phyloP scores from a whole-genome alignment of 2,329 filamentous ascomycete species.

The Fusarium acutatum region DNA sequence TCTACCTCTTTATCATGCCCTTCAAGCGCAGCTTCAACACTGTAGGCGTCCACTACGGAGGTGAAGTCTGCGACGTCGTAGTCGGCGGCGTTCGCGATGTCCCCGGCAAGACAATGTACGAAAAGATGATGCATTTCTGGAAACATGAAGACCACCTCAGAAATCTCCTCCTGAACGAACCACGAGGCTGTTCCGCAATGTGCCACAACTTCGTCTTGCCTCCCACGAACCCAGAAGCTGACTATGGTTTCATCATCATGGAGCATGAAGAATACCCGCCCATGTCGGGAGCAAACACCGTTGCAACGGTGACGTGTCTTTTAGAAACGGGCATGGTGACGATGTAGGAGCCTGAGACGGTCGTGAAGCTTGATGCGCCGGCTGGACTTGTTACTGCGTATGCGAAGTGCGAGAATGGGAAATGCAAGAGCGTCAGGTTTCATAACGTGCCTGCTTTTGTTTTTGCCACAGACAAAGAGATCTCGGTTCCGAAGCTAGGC shows the following conservation, averaged over 20 bases:
- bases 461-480: conserved; percentile 18
- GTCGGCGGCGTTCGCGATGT: conserved; percentile 29
- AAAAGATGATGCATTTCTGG: conserved; percentile 30
- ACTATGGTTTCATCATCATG: conserved; percentile 36
- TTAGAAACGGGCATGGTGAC: conserved; percentile 29
- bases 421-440: conserved; percentile 29
- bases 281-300: conserved; percentile 31
- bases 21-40: conserved; percentile 32
- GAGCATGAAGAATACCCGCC: conserved; percentile 32
- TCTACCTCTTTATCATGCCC: not conserved
- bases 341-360: conserved; percentile 28
- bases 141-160: conserved; percentile 22
- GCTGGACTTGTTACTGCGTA: conserved; percentile 26
- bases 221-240: conserved; percentile 22
- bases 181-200: conserved; percentile 25
- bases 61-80: conserved; percentile 33
- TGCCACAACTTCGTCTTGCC: conserved; percentile 27
- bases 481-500: conserved; percentile 10
- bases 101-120: conserved; percentile 26
- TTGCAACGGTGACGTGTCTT: conserved; percentile 15
- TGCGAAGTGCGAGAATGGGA: conserved; percentile 22
- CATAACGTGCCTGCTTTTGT: conserved; percentile 34
- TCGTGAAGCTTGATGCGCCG: conserved; percentile 24
- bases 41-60: conserved; percentile 28
- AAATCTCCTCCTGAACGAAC: conserved; percentile 28